Conservation (phyloP, 208 protist species). For the Wallacemonas sp. region DNA sequence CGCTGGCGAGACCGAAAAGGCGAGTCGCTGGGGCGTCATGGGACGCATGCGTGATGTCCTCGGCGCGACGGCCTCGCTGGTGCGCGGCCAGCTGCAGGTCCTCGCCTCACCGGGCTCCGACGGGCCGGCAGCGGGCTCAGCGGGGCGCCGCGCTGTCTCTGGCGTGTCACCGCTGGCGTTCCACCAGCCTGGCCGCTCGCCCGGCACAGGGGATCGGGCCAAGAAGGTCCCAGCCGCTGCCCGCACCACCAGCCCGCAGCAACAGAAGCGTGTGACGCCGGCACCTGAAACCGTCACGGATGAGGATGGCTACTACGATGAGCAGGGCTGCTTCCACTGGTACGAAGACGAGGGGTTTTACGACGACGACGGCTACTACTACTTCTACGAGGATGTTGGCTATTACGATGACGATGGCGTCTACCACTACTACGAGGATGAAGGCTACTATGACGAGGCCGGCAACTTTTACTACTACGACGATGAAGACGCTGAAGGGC, state of each 20-base stretch:
- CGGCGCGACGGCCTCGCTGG: constrained; percentile 57
- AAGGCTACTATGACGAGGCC: constrained; percentile 25
- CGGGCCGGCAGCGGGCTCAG: neutral
- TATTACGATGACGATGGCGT: constrained; percentile 33
- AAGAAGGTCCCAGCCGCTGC: no score
- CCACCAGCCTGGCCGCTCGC: no score
- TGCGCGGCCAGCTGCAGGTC: constrained; percentile 55
- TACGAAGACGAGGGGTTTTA: constrained; percentile 42
- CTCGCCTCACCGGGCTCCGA: constrained; percentile 17
- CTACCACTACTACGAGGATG: constrained; percentile 24
- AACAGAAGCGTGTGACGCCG: neutral
- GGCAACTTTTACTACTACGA: constrained; percentile 19
- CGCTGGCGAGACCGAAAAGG: neutral
- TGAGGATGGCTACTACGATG: constrained; percentile 32
- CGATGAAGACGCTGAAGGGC: constrained; percentile 15
- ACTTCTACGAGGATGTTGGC: constrained; percentile 36
- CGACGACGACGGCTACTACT: constrained; percentile 31
- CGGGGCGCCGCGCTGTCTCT: no score
- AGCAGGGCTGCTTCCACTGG: constrained; percentile 33
- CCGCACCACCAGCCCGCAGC: no score
- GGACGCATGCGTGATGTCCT: constrained; percentile 62
- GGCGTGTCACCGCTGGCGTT: no score
- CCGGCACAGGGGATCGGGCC: no score
- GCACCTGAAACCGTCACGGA: neutral
- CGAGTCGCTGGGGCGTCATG: constrained; percentile 30